Evolutionary conservation across 192 early-diverging fungal species (phyloP).

Genomic region (Coemansia guatemalensis): DNA sequence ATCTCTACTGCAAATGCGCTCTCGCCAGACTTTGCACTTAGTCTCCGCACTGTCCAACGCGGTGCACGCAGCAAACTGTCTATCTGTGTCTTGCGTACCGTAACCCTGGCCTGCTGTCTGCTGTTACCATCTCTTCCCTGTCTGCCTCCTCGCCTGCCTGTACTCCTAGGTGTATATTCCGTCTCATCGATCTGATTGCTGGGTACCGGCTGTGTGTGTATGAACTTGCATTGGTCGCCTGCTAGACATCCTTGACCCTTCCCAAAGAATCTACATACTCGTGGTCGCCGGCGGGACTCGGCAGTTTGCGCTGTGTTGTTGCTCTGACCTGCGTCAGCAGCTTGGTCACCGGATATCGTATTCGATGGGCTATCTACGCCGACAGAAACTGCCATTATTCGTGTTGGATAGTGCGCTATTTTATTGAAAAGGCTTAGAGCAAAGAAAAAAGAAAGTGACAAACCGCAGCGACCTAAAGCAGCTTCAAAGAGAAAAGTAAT

Average conservation of each 20-base stretch:
- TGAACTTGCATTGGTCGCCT: conserved; percentile 35
- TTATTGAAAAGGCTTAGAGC: not conserved
- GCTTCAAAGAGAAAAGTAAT: not conserved
- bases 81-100: conserved; percentile 33
- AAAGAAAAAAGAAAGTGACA: not conserved
- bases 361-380: conserved; percentile 16
- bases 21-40: conserved; percentile 37
- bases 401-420: not conserved
- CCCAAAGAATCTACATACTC: conserved; percentile 37
- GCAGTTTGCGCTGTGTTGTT: not conserved
- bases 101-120: conserved; percentile 1
- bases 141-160: not conserved
- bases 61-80: conserved; percentile 30
- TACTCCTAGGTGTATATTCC: not conserved
- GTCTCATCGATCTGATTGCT: not conserved
- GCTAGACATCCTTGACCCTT: conserved; percentile 22
- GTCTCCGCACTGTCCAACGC: conserved; percentile 27
- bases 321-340: not conserved
- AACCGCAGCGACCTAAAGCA: not conserved
- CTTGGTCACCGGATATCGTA: conserved; percentile 19
- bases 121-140: not conserved
- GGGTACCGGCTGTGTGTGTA: conserved; percentile 13
- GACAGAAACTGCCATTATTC: conserved; percentile 22
- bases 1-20: conserved; percentile 49
- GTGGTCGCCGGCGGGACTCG: conserved; percentile 3